Conservation (phyloP, 768 basidiomycete species). For the Amylocystis lapponica region DNA sequence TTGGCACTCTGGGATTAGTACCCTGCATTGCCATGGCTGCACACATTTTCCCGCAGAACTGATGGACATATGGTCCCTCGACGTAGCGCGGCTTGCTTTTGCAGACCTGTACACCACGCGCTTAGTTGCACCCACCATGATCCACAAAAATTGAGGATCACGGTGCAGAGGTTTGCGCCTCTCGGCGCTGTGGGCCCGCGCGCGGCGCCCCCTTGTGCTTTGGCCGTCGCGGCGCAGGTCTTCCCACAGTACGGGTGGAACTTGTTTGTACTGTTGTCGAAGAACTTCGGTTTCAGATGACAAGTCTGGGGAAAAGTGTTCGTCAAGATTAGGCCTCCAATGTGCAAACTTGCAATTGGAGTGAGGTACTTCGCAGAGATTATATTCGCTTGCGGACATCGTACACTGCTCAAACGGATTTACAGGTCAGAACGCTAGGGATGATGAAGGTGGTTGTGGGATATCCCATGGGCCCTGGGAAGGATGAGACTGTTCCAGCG, state of each 20-base stretch:
- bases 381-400: no score
- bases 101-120: slow-evolving; percentile 2
- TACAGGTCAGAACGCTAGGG: no score
- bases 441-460: no score
- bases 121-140: no score
- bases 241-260: slow-evolving; percentile 43
- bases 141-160: background rate
- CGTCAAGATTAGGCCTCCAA: background rate
- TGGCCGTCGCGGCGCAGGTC: slow-evolving; percentile 2
- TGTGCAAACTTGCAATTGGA: no score
- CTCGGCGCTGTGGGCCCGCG: background rate
- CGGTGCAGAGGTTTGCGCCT: background rate
- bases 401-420: no score
- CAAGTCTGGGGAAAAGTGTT: slow-evolving; percentile 44
- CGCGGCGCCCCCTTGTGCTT: background rate
- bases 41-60: slow-evolving; percentile 51
- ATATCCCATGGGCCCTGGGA: no score
- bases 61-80: slow-evolving; percentile 1
- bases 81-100: background rate
- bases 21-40: slow-evolving; percentile 32
- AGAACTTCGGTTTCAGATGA: slow-evolving; percentile 50
- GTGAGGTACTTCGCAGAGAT: background rate
- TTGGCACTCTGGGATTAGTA: background rate
- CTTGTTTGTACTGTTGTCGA: slow-evolving; percentile 40
- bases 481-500: no score